A percentile compares a stretch with the other conserved stretches of the same genome.
Evolutionary conservation across 108 stramenopile genomes (phyloP).

Genomic region (Fragilaria radians): DNA sequence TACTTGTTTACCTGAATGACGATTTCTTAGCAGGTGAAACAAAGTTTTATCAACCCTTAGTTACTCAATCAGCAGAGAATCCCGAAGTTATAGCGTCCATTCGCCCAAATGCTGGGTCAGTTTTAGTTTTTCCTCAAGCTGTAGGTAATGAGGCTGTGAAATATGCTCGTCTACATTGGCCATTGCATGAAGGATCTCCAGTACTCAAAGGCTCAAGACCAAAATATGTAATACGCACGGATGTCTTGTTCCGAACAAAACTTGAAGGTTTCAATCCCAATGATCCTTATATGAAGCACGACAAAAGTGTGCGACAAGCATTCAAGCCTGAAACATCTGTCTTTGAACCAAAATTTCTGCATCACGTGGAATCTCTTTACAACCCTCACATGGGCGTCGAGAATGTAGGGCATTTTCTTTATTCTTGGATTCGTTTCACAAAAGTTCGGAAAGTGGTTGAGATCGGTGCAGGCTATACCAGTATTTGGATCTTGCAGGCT

Average conservation of each 20-base stretch:
- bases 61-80: neutral
- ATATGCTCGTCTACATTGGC: conserved; percentile 64
- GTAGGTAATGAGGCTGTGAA: conserved; percentile 68
- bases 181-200: conserved; percentile 74
- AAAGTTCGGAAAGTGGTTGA: conserved; percentile 62
- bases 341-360: conserved; percentile 41
- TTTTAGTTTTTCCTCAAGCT: conserved; percentile 79
- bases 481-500: conserved; percentile 69
- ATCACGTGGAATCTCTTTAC: conserved; percentile 47
- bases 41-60: conserved; percentile 60
- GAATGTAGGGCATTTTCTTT: conserved; percentile 64
- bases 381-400: conserved; percentile 87
- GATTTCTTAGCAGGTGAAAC: conserved; percentile 85
- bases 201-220: conserved; percentile 48
- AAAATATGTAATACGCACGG: conserved; percentile 87
- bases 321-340: conserved; percentile 45
- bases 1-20: conserved; percentile 82
- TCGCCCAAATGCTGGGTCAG: conserved; percentile 53
- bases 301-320: conserved; percentile 45
- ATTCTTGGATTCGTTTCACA: conserved; percentile 62
- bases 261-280: too few species aligned
- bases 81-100: conserved; percentile 50
- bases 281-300: conserved; percentile 42
- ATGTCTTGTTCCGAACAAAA: conserved; percentile 56
- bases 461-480: conserved; percentile 85